Base-by-base conservation (phyloP, 495 filamentous ascomycete genomes). In the Astrocystis sublimbata region DNA sequence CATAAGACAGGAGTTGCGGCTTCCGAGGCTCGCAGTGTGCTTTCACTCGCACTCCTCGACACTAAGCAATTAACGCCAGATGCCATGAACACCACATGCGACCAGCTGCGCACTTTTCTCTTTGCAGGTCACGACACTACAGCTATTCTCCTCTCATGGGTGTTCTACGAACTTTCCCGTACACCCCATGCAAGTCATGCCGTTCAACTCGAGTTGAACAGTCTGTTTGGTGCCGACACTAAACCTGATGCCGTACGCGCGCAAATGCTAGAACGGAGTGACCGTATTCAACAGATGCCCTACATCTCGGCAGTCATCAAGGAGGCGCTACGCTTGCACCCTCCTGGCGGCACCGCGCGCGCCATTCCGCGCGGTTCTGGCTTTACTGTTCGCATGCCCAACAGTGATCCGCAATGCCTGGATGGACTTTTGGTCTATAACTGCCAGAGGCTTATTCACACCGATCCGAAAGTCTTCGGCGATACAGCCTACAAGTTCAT, bases 391-490 rank as follows among this genome's bases (percentile, higher is more conserved):
- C 35, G 2, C 6, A 38, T 38, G 35, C 6, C 35, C 35, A 38
- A 38, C 35, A 13, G 35, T 13, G 35, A 38, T 8, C 15, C 15
- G 2, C 35, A 38, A 38, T 38, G 35, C 35, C 35, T 38, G 9
- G 35, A 38, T 38, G 35, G 35, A 10, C 35, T 38, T 38, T 38
- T 38, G 6, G 41, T 45, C 15, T 45, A 45, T 45, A 45, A 45
- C 41, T 45, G 41, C 41, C 15, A 17, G 41, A 17, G 15, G 15
- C 41, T 81, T 47, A 75, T 87, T 54, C 87, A 90, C 19, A 76
- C 76, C 0, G 88, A 90, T 65, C 77, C 79, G 15, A 63, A 74
- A 12, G 82, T 89, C 2, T 91, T 62, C 31, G 75, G 86, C 0
- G 70, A 79, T 0, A 83, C 86, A 52, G 83, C 80, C 0, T 71